Conservation (phyloP, 1,284 basidiomycete species). For the Testicularia cyperi region DNA sequence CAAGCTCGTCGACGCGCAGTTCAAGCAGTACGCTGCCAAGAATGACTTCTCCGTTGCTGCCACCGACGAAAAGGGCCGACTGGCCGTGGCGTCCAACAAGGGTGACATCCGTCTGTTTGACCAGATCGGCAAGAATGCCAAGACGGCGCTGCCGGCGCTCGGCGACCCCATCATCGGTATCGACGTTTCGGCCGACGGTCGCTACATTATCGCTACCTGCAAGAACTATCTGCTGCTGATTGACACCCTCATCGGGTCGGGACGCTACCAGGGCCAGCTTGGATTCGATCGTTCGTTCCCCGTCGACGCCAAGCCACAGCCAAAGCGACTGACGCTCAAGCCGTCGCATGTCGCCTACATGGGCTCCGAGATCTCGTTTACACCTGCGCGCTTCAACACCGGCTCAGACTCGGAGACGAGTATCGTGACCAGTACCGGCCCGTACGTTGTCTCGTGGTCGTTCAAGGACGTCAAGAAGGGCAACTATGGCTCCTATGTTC, state of each 20-base stretch:
- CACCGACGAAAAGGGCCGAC: slow-evolving; percentile 81
- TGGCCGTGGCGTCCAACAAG: slow-evolving; percentile 93
- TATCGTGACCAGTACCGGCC: slow-evolving; percentile 94
- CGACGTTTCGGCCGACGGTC: slow-evolving; percentile 89
- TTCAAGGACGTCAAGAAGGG: slow-evolving; percentile 93
- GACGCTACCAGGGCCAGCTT: slow-evolving; percentile 78
- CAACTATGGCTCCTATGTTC: slow-evolving; percentile 84
- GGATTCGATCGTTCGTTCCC: slow-evolving; percentile 97
- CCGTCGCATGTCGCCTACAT: slow-evolving; percentile 94
- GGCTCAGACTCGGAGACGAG: slow-evolving; percentile 79
- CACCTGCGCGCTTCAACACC: slow-evolving; percentile 92
- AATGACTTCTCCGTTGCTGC: slow-evolving; percentile 92
- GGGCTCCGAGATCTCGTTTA: slow-evolving; percentile 83
- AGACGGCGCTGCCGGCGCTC: slow-evolving; percentile 93
- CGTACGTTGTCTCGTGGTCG: slow-evolving; percentile 82
- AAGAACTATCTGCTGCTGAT: slow-evolving; percentile 92
- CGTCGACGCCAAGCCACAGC: slow-evolving; percentile 86
- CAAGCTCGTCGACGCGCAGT: slow-evolving; percentile 92
- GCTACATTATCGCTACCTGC: slow-evolving; percentile 94
- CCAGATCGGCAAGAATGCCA: slow-evolving; percentile 95
- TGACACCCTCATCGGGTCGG: slow-evolving; percentile 90
- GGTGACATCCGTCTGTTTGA: slow-evolving; percentile 96
- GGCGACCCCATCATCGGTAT: slow-evolving; percentile 94
- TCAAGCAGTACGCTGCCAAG: slow-evolving; percentile 93
- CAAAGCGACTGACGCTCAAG: slow-evolving; percentile 81